Evolutionary conservation across 2,329 filamentous ascomycete species (phyloP), one percentile per base, ranked within the genome.

Genomic region (Beauveria sp.): DNA sequence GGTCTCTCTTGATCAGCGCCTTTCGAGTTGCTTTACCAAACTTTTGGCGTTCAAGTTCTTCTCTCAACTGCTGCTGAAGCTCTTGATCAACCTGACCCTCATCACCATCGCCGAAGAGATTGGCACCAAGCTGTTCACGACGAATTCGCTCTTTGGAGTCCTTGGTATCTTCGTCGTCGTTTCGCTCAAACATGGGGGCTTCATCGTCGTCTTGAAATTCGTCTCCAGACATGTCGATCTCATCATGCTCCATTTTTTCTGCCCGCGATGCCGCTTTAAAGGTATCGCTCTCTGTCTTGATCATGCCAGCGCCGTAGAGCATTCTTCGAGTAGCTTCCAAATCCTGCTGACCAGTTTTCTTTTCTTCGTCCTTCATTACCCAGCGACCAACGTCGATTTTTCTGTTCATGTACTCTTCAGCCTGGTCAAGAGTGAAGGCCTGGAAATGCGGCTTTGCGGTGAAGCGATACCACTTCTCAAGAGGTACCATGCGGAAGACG

Each of bases 391-490:
- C 84, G 63, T 87, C 88, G 53, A 86, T 81, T 72, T 91, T 91
- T 73, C 90, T 89, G 63, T 83, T 86, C 88, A 96, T 91, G 61
- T 87, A 81, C 60, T 88, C 88, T 72, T 98, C 93, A 0, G 90
- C 91, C 71, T 96, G 88, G 64, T 96, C 93, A 12, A 93, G 86
- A 0, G 86, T 88, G 72, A 93, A 84, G 0, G 86, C 82, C 70
- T 88, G 87, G 70, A 95, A 93, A 12, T 88, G 84, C 60, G 91
- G 89, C 71, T 93, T 93, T 49, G 87, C 82, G 4, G 84, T 87
- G 71, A 96, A 96, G 61, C 86, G 89, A 77, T 99, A 99, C 87
- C 90, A 97, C 70, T 97, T 96, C 74, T 99, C 93, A 20, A 98
- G 77, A 0, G 96, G 96, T 3, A 96, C 81, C 86, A 98, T 90